phyloP scores from a whole-genome alignment of 495 filamentous ascomycete genomes.

The Xylaria cubensis region DNA sequence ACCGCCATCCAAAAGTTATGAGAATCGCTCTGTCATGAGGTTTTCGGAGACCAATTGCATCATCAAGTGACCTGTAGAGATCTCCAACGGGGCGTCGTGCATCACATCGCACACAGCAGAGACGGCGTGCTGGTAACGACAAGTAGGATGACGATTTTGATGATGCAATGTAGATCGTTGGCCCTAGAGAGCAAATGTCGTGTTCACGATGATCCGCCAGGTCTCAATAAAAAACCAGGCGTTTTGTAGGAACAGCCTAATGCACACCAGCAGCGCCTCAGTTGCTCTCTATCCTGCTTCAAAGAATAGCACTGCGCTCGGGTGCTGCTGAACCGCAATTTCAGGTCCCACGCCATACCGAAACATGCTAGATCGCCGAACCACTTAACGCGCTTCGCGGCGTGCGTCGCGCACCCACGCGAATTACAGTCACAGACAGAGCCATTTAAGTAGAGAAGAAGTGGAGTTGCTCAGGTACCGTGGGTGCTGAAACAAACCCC shows the following conservation, averaged over 20 bases:
- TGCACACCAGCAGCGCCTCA: slow-evolving; percentile 25
- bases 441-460: neutral
- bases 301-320: slow-evolving; percentile 12
- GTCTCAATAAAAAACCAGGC: slow-evolving; percentile 2
- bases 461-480: neutral
- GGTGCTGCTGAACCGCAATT: slow-evolving; percentile 3
- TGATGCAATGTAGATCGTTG: slow-evolving; percentile 17
- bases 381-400: slow-evolving; percentile 30
- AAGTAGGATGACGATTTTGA: slow-evolving; percentile 16
- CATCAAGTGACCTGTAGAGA: neutral
- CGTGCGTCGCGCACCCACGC: slow-evolving; percentile 5
- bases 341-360: slow-evolving; percentile 25
- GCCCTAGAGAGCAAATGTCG: neutral
- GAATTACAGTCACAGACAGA: neutral
- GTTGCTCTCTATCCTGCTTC: neutral
- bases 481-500: neutral
- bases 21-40: neutral
- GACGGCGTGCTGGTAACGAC: slow-evolving; percentile 21
- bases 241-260: slow-evolving; percentile 24
- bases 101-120: slow-evolving; percentile 4
- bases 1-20: neutral
- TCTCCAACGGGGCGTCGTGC: slow-evolving; percentile 12
- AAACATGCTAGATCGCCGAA: slow-evolving; percentile 19
- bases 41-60: neutral
- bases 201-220: slow-evolving; percentile 16